Conservation (phyloP, 140 eudicot species). For the Erigeron philadelphicus region DNA sequence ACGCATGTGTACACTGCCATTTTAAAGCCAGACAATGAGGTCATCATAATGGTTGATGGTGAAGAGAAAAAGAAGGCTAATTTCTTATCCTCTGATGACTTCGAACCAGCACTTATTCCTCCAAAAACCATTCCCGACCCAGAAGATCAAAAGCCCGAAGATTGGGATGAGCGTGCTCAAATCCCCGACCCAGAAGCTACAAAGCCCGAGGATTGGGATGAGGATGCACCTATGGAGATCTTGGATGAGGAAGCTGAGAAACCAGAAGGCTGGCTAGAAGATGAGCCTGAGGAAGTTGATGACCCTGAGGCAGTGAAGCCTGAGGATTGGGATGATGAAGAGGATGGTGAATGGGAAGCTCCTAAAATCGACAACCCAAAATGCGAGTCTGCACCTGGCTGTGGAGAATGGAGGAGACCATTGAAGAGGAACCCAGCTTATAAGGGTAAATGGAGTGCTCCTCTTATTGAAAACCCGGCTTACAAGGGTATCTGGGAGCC, state of each 20-base stretch:
- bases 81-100: not conserved
- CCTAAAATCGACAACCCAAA: constrained; percentile 1
- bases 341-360: constrained; percentile 5
- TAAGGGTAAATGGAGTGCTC: constrained; percentile 9
- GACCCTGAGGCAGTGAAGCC: constrained; percentile 3
- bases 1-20: constrained; percentile 6
- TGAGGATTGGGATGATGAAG: constrained; percentile 7
- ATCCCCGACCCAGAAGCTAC: not conserved
- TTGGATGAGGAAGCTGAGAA: constrained; percentile 12
- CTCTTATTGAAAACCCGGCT: not conserved
- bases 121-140: not conserved
- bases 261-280: constrained; percentile 9
- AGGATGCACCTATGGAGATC: constrained; percentile 12
- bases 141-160: not conserved
- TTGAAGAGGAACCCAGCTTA: not conserved
- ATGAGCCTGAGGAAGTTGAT: not conserved
- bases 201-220: constrained; percentile 13
- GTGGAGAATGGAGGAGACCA: constrained; percentile 6
- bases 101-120: not conserved
- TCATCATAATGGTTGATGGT: not conserved
- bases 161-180: constrained; percentile 6
- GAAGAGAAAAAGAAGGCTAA: constrained; percentile 9
- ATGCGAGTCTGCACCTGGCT: constrained; percentile 1
- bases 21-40: not conserved
- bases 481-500: constrained; percentile 11